Evolutionary conservation across 164 flowering plant genomes (phyloP).

Genomic region (Euptelea pleiosperma): DNA sequence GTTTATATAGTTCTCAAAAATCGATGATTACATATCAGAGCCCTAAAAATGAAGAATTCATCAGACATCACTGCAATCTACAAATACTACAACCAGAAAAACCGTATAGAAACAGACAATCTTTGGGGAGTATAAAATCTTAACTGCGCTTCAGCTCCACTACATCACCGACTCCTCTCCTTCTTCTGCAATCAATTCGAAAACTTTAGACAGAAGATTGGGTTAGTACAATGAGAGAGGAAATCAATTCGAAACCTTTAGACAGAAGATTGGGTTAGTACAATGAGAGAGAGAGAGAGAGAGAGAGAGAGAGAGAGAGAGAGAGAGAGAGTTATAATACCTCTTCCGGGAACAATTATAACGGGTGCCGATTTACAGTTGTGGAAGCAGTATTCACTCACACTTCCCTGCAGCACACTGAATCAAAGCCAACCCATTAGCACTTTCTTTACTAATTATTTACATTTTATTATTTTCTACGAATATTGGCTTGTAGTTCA

Average conservation of each 20-base stretch:
- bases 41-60: too few relatives aligned
- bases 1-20: too few relatives aligned
- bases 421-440: conserved; percentile 3
- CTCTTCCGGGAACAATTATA: conserved; percentile 83
- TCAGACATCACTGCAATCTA: too few relatives aligned
- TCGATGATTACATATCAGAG: too few relatives aligned
- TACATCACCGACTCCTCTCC: conserved; percentile 41
- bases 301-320: neutral
- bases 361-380: conserved; percentile 81
- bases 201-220: neutral
- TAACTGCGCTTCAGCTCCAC: neutral
- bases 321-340: conserved; percentile 20
- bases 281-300: neutral
- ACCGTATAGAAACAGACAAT: too few relatives aligned
- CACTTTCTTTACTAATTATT: neutral
- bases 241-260: too few relatives aligned
- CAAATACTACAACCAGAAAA: too few relatives aligned
- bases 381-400: conserved; percentile 80
- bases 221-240: neutral
- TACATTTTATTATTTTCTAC: neutral
- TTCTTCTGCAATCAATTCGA: conserved; percentile 30
- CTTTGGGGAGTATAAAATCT: too few relatives aligned
- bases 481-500: neutral
- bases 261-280: neutral
- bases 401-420: conserved; percentile 88